A percentile compares a stretch with the other conserved stretches of the same genome.
Conservation (phyloP, 1,139 yeast species). For the Pneumocystis wakefieldiae region DNA sequence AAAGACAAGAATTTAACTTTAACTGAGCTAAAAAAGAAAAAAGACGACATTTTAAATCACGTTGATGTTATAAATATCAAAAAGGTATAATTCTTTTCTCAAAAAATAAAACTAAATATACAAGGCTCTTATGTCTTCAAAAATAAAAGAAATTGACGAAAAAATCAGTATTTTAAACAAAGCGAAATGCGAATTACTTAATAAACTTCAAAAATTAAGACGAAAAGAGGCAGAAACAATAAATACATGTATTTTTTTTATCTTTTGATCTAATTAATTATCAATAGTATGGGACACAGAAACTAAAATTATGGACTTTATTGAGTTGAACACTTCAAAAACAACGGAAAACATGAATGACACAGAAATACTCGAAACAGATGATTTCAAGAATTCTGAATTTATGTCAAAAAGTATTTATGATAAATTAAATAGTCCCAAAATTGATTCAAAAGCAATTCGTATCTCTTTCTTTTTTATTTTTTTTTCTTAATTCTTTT, state of each 20-base stretch:
- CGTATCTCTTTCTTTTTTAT: neutral
- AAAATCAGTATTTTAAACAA: conserved; percentile 37
- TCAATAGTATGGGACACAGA: conserved; percentile 5
- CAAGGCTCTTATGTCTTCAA: conserved; percentile 39
- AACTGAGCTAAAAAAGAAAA: conserved; percentile 25
- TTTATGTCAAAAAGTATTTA: neutral
- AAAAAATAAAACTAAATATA: neutral
- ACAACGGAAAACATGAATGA: conserved; percentile 1
- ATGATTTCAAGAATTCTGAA: neutral
- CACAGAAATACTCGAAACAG: neutral
- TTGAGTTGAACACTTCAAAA: conserved; percentile 6
- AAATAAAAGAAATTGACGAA: conserved; percentile 45
- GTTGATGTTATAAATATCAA: conserved; percentile 44
- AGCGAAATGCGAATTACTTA: conserved; percentile 39
- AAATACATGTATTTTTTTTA: conserved; percentile 15
- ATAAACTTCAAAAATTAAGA: conserved; percentile 44
- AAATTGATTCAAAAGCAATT: conserved; percentile 4
- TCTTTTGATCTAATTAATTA: conserved; percentile 13
- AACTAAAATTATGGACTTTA: conserved; percentile 1
- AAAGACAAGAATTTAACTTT: neutral
- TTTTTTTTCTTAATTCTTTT: conserved; percentile 1
- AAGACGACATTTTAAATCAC: conserved; percentile 31
- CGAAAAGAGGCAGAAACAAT: conserved; percentile 42
- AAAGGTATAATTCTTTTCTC: conserved; percentile 26
- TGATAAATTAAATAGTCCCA: neutral